phyloP scores from a whole-genome alignment of 2,329 filamentous ascomycete genomes.

The Didymella pomorum region DNA sequence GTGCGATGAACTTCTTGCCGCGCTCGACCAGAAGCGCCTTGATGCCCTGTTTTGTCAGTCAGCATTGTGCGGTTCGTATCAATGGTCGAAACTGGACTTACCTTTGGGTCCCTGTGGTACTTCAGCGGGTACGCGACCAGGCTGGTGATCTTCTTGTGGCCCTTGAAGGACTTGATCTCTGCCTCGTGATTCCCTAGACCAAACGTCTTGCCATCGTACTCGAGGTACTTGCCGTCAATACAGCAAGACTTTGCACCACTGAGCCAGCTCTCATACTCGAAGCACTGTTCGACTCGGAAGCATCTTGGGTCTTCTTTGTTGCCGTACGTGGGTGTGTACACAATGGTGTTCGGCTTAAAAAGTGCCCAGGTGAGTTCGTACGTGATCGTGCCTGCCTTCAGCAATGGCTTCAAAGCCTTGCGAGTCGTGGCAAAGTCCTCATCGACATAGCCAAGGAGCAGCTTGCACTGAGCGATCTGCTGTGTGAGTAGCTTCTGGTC shows the following conservation, averaged over 20 bases:
- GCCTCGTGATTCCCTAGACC: slow-evolving; percentile 75
- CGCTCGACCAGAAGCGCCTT: slow-evolving; percentile 75
- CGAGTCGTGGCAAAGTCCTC: slow-evolving; percentile 81
- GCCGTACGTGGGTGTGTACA: slow-evolving; percentile 78
- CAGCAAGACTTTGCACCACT: slow-evolving; percentile 75
- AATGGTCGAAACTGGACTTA: not conserved
- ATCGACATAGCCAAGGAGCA: slow-evolving; percentile 79
- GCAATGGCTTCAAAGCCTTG: slow-evolving; percentile 80
- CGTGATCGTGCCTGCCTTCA: slow-evolving; percentile 83
- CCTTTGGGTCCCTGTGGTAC: slow-evolving; percentile 76
- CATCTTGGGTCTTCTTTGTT: slow-evolving; percentile 77
- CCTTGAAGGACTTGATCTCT: slow-evolving; percentile 78
- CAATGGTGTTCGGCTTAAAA: slow-evolving; percentile 85
- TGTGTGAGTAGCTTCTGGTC: slow-evolving; percentile 64
- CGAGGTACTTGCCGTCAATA: slow-evolving; percentile 80
- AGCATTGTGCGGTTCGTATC: not conserved
- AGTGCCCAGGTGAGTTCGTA: slow-evolving; percentile 90
- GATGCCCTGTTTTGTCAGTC: slow-evolving; percentile 54
- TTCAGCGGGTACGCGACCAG: slow-evolving; percentile 78
- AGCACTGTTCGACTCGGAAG: slow-evolving; percentile 81
- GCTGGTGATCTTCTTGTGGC: slow-evolving; percentile 81
- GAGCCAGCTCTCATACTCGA: slow-evolving; percentile 73
- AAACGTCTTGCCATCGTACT: slow-evolving; percentile 88
- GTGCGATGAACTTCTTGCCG: slow-evolving; percentile 81
- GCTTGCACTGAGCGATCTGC: slow-evolving; percentile 72